A percentile compares a stretch with the other conserved stretches of the same genome.
phyloP scores from a whole-genome alignment of 352 stramenopile genomes.

The Aphanomyces astaci region DNA sequence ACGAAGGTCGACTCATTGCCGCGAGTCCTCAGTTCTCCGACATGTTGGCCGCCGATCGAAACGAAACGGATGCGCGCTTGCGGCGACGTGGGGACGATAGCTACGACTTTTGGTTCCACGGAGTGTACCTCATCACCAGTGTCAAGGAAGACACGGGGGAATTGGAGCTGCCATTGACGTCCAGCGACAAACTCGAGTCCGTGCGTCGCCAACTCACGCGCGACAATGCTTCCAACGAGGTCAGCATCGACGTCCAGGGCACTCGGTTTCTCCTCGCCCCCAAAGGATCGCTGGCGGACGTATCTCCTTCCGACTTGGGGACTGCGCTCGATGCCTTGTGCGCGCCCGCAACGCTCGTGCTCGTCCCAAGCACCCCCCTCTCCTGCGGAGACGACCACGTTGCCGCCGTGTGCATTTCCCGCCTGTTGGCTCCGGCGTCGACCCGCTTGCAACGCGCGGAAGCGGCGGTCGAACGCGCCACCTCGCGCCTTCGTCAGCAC shows the following conservation, averaged over 20 bases:
- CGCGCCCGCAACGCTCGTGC: slow-evolving; percentile 18
- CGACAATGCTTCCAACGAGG: background rate
- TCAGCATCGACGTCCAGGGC: slow-evolving; percentile 9
- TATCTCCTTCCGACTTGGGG: background rate
- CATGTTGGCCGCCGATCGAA: slow-evolving; percentile 21
- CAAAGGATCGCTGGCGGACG: slow-evolving; percentile 12
- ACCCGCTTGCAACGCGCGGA: background rate
- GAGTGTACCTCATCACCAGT: slow-evolving; percentile 30
- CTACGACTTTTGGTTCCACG: slow-evolving; percentile 26
- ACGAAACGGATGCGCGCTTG: background rate
- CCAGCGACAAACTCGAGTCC: slow-evolving; percentile 1
- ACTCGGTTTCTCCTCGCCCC: background rate
- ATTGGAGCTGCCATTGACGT: background rate
- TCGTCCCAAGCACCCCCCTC: background rate
- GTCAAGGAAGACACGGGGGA: slow-evolving; percentile 22
- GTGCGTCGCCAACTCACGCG: slow-evolving; percentile 7
- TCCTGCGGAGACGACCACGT: slow-evolving; percentile 30
- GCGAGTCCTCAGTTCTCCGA: slow-evolving; percentile 28
- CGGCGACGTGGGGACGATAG: background rate
- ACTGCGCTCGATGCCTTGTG: slow-evolving; percentile 3
- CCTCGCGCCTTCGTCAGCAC: background rate
- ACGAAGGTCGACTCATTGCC: slow-evolving; percentile 28
- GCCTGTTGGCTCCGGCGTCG: slow-evolving; percentile 14
- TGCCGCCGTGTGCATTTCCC: slow-evolving; percentile 29
- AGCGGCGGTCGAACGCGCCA: background rate